These are phyloP conservation scores for Phytophthora agathidicida DNA, from an alignment of 352 stramenopile genomes.

Conservation along the genomic window DNA sequence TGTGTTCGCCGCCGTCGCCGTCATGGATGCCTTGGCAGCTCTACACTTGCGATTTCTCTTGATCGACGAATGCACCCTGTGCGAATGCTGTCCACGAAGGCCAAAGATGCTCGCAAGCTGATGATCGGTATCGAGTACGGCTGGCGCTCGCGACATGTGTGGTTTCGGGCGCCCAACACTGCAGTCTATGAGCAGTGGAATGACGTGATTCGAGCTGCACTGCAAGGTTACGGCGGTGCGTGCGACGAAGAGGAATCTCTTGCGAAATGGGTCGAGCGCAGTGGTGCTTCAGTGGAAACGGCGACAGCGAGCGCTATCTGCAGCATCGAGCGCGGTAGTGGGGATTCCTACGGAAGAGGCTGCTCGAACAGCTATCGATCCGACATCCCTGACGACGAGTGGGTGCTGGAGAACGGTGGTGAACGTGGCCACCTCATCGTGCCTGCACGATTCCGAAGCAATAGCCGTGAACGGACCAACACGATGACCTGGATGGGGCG, in stretches of 20 bases:
- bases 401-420: slow-evolving; percentile 20
- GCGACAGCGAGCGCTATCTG: slow-evolving; percentile 8
- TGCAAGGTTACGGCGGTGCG: slow-evolving; percentile 7
- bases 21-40: slow-evolving; percentile 21
- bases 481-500: slow-evolving; percentile 19
- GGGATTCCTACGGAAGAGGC: slow-evolving; percentile 22
- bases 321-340: slow-evolving; percentile 17
- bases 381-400: slow-evolving; percentile 37
- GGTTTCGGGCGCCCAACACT: slow-evolving; percentile 24
- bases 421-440: neutral
- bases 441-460: slow-evolving; percentile 17
- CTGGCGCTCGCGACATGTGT: slow-evolving; percentile 22
- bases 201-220: slow-evolving; percentile 29
- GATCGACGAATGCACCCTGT: slow-evolving; percentile 34
- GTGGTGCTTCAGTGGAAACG: slow-evolving; percentile 20
- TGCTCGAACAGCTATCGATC: slow-evolving; percentile 28
- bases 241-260: slow-evolving; percentile 17
- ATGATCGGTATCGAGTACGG: slow-evolving; percentile 32
- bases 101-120: slow-evolving; percentile 23
- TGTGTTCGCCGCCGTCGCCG: slow-evolving; percentile 20
- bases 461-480: slow-evolving; percentile 4
- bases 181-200: slow-evolving; percentile 36
- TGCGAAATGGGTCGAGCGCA: slow-evolving; percentile 23
- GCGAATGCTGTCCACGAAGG: slow-evolving; percentile 18
- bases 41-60: slow-evolving; percentile 22